A percentile compares a stretch with the other conserved stretches of the same genome.
Conservation (phyloP, 495 filamentous ascomycete species). For the Xylaria curta region DNA sequence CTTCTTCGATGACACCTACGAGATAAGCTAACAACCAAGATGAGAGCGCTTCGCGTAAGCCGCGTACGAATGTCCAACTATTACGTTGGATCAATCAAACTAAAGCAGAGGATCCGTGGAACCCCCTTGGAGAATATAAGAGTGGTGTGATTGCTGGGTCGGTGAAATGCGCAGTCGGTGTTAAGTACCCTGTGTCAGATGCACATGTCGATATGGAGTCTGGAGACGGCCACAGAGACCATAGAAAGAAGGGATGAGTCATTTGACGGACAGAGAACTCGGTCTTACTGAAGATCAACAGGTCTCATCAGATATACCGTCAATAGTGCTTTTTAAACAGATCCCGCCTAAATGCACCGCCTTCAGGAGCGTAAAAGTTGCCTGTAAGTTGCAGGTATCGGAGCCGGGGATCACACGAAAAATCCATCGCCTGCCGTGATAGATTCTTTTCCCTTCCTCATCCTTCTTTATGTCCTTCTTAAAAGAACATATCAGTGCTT, state of each 20-base stretch:
- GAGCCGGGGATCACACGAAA: background rate
- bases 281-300: background rate
- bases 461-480: background rate
- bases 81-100: background rate
- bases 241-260: background rate
- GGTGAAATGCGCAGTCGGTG: background rate
- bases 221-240: background rate
- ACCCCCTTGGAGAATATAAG: no score
- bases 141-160: background rate
- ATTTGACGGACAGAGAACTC: no score
- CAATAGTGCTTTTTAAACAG: background rate
- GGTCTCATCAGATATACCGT: background rate
- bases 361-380: background rate
- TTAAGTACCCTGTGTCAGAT: background rate
- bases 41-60: background rate
- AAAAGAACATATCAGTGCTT: background rate
- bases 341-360: background rate
- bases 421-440: background rate
- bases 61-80: background rate
- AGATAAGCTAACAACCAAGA: background rate
- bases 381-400: background rate
- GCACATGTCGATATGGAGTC: background rate
- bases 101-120: conserved; percentile 2
- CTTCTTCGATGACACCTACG: background rate
- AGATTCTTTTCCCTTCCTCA: background rate